phyloP scores from a whole-genome alignment of 2,329 filamentous ascomycete species.

The Fusarium siculi region DNA sequence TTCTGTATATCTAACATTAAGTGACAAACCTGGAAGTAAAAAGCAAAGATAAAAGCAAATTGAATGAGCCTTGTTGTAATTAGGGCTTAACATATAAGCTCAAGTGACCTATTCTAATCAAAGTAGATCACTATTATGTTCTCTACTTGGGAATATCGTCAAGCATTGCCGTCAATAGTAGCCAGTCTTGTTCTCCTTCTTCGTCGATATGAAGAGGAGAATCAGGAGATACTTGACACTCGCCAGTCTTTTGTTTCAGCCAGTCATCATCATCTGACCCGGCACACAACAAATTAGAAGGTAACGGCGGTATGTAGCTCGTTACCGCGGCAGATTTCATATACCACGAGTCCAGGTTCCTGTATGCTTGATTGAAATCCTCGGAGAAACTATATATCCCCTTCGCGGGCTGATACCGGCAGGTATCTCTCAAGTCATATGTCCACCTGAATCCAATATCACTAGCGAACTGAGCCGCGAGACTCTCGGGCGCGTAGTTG shows the following conservation, averaged over 20 bases:
- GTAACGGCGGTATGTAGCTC: not conserved
- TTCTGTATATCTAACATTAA: fast-evolving
- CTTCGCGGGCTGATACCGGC: not conserved
- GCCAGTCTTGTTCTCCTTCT: not conserved
- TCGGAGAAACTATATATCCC: not conserved
- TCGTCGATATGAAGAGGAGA: fast-evolving
- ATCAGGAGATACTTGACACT: not conserved
- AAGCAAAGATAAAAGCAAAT: too few relatives aligned
- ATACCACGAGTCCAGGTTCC: not conserved
- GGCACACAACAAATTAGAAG: fast-evolving
- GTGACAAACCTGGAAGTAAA: too few relatives aligned
- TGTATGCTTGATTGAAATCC: not conserved
- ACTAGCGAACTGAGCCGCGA: fast-evolving
- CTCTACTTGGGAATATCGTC: not conserved
- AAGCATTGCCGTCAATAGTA: not conserved
- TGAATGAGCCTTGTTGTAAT: too few relatives aligned
- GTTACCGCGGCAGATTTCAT: not conserved
- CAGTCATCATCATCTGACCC: not conserved
- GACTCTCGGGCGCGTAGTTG: not conserved
- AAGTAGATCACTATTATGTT: not conserved
- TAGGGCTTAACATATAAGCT: too few relatives aligned
- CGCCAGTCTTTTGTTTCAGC: fast-evolving
- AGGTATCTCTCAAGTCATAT: not conserved
- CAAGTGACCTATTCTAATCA: too few relatives aligned
- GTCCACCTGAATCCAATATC: not conserved